Percentiles rank a stretch among this genome's conserved stretches.
Conservation (phyloP, 257 asterid genomes). For the Paraleonurus japonicus region DNA sequence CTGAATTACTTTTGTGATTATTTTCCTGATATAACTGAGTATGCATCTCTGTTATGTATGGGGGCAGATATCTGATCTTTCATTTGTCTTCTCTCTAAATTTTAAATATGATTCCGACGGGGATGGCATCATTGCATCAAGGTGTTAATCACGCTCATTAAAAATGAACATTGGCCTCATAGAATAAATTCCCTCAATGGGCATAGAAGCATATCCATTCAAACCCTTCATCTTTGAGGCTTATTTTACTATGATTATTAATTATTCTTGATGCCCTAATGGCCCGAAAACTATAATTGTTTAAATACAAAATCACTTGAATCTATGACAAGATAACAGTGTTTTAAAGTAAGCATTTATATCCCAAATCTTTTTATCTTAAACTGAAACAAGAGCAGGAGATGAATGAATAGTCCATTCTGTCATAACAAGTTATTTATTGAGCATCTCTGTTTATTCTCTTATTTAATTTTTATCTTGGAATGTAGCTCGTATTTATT, state of each 20-base stretch:
- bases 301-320: neutral
- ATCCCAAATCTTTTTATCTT: neutral
- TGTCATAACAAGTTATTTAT: neutral
- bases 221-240: neutral
- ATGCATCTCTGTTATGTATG: too few species aligned
- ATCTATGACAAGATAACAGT: neutral
- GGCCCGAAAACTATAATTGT: neutral
- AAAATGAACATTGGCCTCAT: neutral
- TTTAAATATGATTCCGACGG: neutral
- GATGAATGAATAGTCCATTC: neutral
- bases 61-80: neutral
- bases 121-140: neutral
- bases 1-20: neutral
- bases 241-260: neutral
- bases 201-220: neutral
- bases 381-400: neutral
- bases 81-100: too few species aligned
- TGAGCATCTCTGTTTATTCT: neutral
- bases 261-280: neutral
- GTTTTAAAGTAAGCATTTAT: too few species aligned
- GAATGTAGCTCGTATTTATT: neutral
- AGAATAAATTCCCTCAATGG: neutral
- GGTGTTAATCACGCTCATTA: neutral
- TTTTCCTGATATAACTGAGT: neutral
- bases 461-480: neutral